Percentiles rank a stretch among this genome's conserved stretches.
Evolutionary conservation across 495 filamentous ascomycete genomes (phyloP).

Genomic region (Chaetomium cochliodes): DNA sequence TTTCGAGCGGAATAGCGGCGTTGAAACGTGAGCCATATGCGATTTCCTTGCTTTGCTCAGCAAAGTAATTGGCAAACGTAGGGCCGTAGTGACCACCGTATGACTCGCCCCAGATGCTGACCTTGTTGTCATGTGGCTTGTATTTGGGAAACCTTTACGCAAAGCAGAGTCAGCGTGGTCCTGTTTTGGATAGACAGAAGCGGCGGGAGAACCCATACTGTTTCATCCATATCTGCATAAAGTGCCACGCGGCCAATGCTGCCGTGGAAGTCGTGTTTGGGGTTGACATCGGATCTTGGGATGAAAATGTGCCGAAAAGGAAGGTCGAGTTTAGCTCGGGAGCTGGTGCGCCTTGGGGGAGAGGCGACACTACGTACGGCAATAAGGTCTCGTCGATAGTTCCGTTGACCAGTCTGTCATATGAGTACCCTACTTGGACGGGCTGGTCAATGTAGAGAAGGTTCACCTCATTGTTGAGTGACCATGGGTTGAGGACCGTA

Average conservation of each 20-base stretch:
- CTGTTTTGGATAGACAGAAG: background rate
- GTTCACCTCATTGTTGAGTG: conserved; percentile 68
- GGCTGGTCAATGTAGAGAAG: conserved; percentile 70
- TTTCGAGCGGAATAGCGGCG: conserved; percentile 46
- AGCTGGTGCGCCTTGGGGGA: conserved; percentile 29
- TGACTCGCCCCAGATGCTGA: conserved; percentile 60
- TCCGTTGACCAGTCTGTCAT: conserved; percentile 46
- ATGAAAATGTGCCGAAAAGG: conserved; percentile 59
- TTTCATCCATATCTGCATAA: conserved; percentile 61
- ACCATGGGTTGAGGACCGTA: conserved; percentile 47
- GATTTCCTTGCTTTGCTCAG: conserved; percentile 53
- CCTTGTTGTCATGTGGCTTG: conserved; percentile 38
- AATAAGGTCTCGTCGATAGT: conserved; percentile 34
- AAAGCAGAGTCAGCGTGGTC: background rate
- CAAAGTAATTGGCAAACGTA: conserved; percentile 58
- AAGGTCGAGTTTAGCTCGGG: conserved; percentile 37
- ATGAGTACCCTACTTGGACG: conserved; percentile 53
- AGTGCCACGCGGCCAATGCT: conserved; percentile 63
- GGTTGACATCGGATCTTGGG: conserved; percentile 47
- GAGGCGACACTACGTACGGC: conserved; percentile 19
- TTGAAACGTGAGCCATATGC: conserved; percentile 25
- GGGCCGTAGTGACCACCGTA: conserved; percentile 62
- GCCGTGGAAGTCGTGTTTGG: conserved; percentile 62
- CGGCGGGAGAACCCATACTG: conserved; percentile 1
- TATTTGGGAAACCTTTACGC: conserved; percentile 57